Percentiles rank a stretch among this genome's conserved stretches.
Conservation (phyloP, 495 filamentous ascomycete genomes). For the Monascus purpureus region DNA sequence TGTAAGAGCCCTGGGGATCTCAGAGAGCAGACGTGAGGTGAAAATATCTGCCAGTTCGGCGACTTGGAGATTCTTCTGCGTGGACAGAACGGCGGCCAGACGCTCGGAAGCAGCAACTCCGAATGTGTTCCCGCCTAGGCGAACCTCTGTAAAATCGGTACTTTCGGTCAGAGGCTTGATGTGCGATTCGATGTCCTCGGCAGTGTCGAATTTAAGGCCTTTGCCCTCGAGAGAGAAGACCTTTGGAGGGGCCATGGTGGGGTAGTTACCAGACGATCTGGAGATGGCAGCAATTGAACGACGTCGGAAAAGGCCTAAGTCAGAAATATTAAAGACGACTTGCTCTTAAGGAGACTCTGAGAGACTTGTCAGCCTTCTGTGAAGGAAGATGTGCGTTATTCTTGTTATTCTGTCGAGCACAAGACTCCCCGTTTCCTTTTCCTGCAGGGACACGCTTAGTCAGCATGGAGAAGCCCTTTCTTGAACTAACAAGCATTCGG, state of each 20-base stretch:
- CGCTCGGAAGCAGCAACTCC: slow-evolving; percentile 76
- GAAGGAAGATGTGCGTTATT: too few species aligned
- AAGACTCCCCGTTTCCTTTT: too few species aligned
- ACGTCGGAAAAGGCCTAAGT: too few species aligned
- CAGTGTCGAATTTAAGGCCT: slow-evolving; percentile 79
- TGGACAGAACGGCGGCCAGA: slow-evolving; percentile 62
- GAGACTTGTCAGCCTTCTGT: too few species aligned
- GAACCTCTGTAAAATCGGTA: slow-evolving; percentile 68
- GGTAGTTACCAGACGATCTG: slow-evolving; percentile 12
- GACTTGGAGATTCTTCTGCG: slow-evolving; percentile 66
- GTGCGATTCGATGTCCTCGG: slow-evolving; percentile 74
- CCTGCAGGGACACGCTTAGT: too few species aligned
- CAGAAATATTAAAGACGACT: too few species aligned
- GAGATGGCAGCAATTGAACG: too few species aligned
- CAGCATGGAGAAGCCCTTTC: too few species aligned
- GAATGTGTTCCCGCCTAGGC: slow-evolving; percentile 77
- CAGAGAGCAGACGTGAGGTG: slow-evolving; percentile 81
- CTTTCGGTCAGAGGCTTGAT: slow-evolving; percentile 57
- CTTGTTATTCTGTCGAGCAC: too few species aligned
- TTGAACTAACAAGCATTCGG: too few species aligned
- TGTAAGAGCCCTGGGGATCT: slow-evolving; percentile 82
- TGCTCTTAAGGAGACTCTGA: too few species aligned
- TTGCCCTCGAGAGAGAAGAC: slow-evolving; percentile 84
- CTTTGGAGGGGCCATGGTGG: slow-evolving; percentile 46
- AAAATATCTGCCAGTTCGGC: slow-evolving; percentile 96